Base-by-base conservation (phyloP, 2,329 filamentous ascomycete genomes). In the Colletotrichum somersetense region DNA sequence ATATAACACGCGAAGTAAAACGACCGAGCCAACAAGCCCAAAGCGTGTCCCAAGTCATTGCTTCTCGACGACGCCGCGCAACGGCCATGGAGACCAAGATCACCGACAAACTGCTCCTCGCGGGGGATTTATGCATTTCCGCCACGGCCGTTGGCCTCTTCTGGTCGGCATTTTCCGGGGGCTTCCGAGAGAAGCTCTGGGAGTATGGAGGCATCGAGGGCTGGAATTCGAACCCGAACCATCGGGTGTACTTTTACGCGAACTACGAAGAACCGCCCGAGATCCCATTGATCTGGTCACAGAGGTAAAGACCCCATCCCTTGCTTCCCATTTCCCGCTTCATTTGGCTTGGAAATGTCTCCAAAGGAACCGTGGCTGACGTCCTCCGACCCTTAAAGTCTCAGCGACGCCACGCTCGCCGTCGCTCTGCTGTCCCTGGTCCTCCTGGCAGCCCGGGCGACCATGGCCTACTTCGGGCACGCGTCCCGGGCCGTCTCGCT, bases 181-280 rank as follows among this genome's bases (percentile, higher is more conserved):
- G 64, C 11, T 77, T 76, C 57, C 72, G 75, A 26, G 66, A 75
- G 6, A 70, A 71, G 38, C 72, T 79, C 10, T 79, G 78, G 77
- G 76, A 76, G 23, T 75, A 78, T 18, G 78, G 78, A 14, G 76
- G 76, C 52, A 73, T 72, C 33, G 64, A 77, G n/a, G 76, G 77
- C 18, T 80, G 75, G 75, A 80, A 78, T 69, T 80, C 77, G 50
- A 78, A 78, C 44, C 78, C 78, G 2, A 77, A 76, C 6, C 40
- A 75, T 26, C 74, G 77, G 50, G 76, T 78, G 5, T 79, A 78
- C 64, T 78, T 69, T 55, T 79, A 78, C 40, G 78, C 78, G 44
- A 79, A 79, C 73, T 75, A 78, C 33, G 63, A 71, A 20, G 77
- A 78, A 48, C 77, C 75, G 18, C 77, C 78, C 4, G 75, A 77